Conservation (phyloP, 1,284 basidiomycete species). For the Mixia osmundae region DNA sequence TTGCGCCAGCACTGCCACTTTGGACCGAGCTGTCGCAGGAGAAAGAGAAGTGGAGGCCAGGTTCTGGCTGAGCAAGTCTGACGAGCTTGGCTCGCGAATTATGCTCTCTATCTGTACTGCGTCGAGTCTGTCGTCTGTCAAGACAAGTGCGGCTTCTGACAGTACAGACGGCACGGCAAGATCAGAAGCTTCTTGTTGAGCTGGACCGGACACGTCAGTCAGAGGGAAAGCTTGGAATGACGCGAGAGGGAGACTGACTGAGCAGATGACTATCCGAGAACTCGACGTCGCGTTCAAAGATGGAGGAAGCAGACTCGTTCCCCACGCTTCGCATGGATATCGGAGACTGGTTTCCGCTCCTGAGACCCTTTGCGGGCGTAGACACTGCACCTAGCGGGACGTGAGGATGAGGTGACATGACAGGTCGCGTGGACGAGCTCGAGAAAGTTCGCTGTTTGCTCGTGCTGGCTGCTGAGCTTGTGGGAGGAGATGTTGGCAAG, state of each 20-base stretch:
- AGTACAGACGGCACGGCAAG: constrained; percentile 14
- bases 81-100: too few species aligned
- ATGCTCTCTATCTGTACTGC: too few species aligned
- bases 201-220: neutral
- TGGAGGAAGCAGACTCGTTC: too few species aligned
- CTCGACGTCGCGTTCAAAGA: constrained; percentile 2
- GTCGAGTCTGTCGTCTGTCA: constrained; percentile 1
- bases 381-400: neutral
- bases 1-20: too few species aligned
- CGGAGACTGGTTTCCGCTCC: too few species aligned
- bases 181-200: constrained; percentile 13
- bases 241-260: neutral
- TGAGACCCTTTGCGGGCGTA: neutral
- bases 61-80: too few species aligned
- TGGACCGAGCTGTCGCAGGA: too few species aligned
- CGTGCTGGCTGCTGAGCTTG: neutral
- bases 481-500: too few species aligned
- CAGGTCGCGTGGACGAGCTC: neutral
- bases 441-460: neutral
- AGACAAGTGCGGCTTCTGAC: constrained; percentile 10
- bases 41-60: too few species aligned
- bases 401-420: neutral
- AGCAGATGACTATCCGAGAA: neutral
- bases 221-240: neutral
- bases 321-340: too few species aligned